Conservation (phyloP, 768 basidiomycete genomes). For the Xanthoconium stramineum region DNA sequence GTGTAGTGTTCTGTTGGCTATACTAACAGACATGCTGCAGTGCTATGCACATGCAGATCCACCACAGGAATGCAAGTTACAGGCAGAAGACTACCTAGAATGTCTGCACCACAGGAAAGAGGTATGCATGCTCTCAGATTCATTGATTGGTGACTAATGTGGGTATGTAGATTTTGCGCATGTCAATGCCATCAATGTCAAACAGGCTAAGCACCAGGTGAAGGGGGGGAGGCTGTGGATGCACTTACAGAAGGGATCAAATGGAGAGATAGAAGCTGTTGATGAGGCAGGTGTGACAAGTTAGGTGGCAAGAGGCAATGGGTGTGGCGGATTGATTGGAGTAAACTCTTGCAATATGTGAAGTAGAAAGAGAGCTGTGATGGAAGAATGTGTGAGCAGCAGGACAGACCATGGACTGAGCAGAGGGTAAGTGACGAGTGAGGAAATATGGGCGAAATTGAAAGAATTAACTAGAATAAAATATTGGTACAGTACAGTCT, state of each 20-base stretch:
- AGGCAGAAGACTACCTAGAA: slow-evolving; percentile 85
- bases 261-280: too few species aligned
- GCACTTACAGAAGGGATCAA: slow-evolving; percentile 57
- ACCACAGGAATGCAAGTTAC: slow-evolving; percentile 67
- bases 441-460: too few species aligned
- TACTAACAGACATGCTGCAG: slow-evolving; percentile 36
- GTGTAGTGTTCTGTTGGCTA: not conserved
- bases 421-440: too few species aligned
- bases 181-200: slow-evolving; percentile 66
- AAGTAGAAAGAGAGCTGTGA: too few species aligned
- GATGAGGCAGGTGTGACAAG: too few species aligned
- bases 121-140: slow-evolving; percentile 43
- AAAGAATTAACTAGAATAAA: too few species aligned
- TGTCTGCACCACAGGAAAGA: slow-evolving; percentile 89
- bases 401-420: too few species aligned
- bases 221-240: slow-evolving; percentile 68
- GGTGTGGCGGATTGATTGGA: too few species aligned
- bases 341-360: too few species aligned
- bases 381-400: too few species aligned
- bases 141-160: not conserved
- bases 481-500: too few species aligned
- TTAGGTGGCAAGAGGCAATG: too few species aligned
- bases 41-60: slow-evolving; percentile 82
- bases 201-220: slow-evolving; percentile 60
- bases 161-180: slow-evolving; percentile 52